Evolutionary conservation across 1,284 basidiomycete species (phyloP).

Genomic region (Pulchroboletus neoregius): DNA sequence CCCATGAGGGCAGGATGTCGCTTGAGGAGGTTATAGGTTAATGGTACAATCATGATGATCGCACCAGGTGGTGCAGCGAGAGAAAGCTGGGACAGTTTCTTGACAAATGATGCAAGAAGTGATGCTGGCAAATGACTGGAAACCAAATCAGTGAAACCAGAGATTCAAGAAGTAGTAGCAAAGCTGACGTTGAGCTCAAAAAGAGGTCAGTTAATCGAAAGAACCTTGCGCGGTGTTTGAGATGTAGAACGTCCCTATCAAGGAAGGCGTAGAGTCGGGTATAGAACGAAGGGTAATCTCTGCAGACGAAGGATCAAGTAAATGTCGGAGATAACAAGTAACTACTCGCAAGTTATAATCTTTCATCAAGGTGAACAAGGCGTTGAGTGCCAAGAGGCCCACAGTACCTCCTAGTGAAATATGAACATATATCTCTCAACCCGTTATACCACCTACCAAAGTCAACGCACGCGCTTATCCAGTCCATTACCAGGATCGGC

Average conservation of each 20-base stretch:
- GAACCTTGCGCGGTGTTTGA: constrained; percentile 91
- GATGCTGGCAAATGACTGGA: constrained; percentile 81
- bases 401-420: constrained; percentile 66
- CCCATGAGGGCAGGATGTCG: constrained; percentile 87
- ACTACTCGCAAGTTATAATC: constrained; percentile 84
- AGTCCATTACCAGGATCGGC: constrained; percentile 88
- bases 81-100: constrained; percentile 83
- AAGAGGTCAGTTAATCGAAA: constrained; percentile 92
- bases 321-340: neutral
- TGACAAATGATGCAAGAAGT: constrained; percentile 91
- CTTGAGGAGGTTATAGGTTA: constrained; percentile 94
- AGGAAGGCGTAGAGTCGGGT: constrained; percentile 89
- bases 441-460: constrained; percentile 47
- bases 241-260: constrained; percentile 83
- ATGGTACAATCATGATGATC: constrained; percentile 86
- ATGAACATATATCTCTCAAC: neutral
- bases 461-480: constrained; percentile 87
- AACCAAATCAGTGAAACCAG: constrained; percentile 8
- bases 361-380: constrained; percentile 87
- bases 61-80: constrained; percentile 87
- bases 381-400: constrained; percentile 90
- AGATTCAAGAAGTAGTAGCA: neutral
- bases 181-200: constrained; percentile 79
- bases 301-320: constrained; percentile 30
- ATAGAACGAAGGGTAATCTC: constrained; percentile 96